phyloP scores from a whole-genome alignment of 257 asterid species.

The Ophiorrhiza pumila region DNA sequence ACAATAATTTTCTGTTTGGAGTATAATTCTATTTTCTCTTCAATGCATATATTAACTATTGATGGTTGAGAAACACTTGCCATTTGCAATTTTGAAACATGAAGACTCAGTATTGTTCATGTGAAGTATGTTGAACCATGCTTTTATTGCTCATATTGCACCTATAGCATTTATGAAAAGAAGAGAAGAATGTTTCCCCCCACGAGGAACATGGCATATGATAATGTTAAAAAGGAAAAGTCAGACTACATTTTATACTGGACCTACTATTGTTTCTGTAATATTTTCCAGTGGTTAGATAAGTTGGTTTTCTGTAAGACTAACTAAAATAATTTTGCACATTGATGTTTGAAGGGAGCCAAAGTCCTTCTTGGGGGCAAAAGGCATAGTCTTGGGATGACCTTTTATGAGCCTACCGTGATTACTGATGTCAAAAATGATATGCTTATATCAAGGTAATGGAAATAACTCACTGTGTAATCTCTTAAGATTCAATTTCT shows the following conservation, averaged over 20 bases:
- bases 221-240: background rate
- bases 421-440: conserved; percentile 71
- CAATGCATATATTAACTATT: background rate
- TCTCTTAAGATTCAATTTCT: background rate
- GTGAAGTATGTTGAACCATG: background rate
- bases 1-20: background rate
- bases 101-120: background rate
- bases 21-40: background rate
- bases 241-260: background rate
- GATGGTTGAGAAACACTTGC: background rate
- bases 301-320: background rate
- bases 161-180: background rate
- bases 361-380: conserved; percentile 81
- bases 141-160: background rate
- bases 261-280: background rate
- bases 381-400: conserved; percentile 85
- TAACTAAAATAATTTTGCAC: background rate
- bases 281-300: background rate
- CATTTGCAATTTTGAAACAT: background rate
- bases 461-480: conserved; percentile 4
- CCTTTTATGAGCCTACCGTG: conserved; percentile 92
- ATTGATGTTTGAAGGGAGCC: conserved; percentile 70
- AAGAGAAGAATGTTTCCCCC: background rate
- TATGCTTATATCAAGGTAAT: conserved; percentile 78
- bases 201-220: background rate